Base-by-base conservation (phyloP, 805 yeast species). In the Pichia californica region DNA sequence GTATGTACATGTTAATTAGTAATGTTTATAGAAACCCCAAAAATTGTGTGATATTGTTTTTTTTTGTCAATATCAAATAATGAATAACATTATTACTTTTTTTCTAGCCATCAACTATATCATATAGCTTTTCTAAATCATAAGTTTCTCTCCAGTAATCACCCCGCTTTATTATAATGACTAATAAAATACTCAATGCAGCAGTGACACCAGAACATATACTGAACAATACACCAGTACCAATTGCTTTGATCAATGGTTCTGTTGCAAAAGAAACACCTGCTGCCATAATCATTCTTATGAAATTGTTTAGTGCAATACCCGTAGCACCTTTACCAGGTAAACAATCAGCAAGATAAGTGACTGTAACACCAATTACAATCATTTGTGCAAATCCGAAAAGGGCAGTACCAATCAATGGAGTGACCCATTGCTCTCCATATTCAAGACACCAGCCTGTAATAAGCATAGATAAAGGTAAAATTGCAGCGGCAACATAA, bases 251-350 rank as follows among this genome's bases (percentile, higher is more conserved):
- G 15, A 81, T 64, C 55, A 84, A 66, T 0, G 95, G 94, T 33
- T 81, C 88, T 1, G 84, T 76, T 8, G 81, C 69, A 58, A 87
- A 88, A 2, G 88, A 78, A 10, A 87, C 89, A 2, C 71, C 69
- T 0, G 94, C 86, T 1, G 95, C 95, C 46, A 83, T 64, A 2
- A 77, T 64, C 70, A 79, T 83, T 52, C 96, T 70, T 16, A 82
- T 68, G 44, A 87, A 71, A 56, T 87, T 88, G 55, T 84, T 87
- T 40, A 88, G 60, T 0, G 95, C 95, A 38, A 87, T 85, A 1
- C 94, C 95, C 0, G 95, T 83, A 13, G 95, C 89, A 33, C 95
- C 94, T 53, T 81, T 73, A 0, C 95, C 94, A 0, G 96, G 95
- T 36, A 88, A 68, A 1, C 88, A 77, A 56, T 87, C 96, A 1